Evolutionary conservation across 1,284 basidiomycete genomes (phyloP), one percentile per base, ranked within the genome.

Genomic region (Butyriboletus regius): DNA sequence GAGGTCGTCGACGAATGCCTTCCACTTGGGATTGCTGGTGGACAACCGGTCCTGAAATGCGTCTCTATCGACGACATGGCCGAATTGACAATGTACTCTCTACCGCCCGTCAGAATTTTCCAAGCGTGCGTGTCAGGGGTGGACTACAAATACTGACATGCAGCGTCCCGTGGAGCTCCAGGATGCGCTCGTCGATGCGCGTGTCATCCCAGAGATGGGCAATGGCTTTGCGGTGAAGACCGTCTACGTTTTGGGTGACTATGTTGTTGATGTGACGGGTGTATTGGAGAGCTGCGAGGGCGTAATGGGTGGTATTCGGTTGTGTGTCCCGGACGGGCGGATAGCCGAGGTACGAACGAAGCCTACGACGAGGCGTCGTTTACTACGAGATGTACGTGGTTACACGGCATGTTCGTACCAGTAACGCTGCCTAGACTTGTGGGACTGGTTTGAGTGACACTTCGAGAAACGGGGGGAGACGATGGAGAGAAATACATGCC

Each of bases 161-260:
- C 5, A 97, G 70, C 8, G 87, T 91, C 18, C 92, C 93, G 66
- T 97, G 92, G 9, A 97, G 75, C 64, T 95, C 91, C 28, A 95
- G 72, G 46, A 93, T 83, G 10, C 68, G 68, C 32, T 73, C 59
- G 33, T 74, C 64, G 46, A 75, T 65, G 35, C 55, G 63, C 7
- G 60, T 44, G n/a, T 67, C 58, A 49, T 69, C 62, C 69, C 67
- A 72, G 18, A 70, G 60, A 46, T 62, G 69, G 54, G 62, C 61
- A 39, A 83, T 65, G 26, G 83, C 86, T 70, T 91, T 91, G 44
- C 82, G 82, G 62, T 94, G 91, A 13, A 95, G 77, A 8, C 91
- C 91, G 61, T 96, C 93, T 7, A 96, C 91, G 60, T 94, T 95
- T 67, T 95, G 91, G 0, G 93, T 96, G 50, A 96, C 83, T 24